phyloP scores from a whole-genome alignment of 2,329 filamentous ascomycete species.

The Neofusicoccum umdonicola region DNA sequence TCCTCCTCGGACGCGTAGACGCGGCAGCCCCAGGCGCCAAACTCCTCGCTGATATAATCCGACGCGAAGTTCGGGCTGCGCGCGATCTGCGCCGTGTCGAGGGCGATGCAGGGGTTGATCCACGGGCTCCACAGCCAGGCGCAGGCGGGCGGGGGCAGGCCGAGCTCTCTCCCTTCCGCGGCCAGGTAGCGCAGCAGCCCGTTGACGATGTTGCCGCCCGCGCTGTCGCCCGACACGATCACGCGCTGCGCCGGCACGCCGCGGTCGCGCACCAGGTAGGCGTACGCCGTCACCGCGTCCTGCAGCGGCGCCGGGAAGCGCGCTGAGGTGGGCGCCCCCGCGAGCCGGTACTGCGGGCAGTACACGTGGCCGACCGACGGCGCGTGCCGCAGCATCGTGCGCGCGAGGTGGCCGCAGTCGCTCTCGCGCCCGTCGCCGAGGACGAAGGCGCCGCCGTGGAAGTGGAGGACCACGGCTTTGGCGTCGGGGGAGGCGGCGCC shows the following conservation, averaged over 20 bases:
- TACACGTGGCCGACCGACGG: slow-evolving; percentile 37
- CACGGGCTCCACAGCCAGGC: slow-evolving; percentile 46
- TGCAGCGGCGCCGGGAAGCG: slow-evolving; percentile 53
- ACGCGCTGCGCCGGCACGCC: slow-evolving; percentile 42
- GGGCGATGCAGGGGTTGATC: slow-evolving; percentile 36
- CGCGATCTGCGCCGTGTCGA: slow-evolving; percentile 25
- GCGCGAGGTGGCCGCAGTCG: slow-evolving; percentile 29
- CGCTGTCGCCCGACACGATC: slow-evolving; percentile 49
- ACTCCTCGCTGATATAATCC: slow-evolving; percentile 42
- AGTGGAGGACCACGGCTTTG: slow-evolving; percentile 42
- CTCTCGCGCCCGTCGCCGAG: slow-evolving; percentile 42
- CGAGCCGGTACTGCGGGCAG: slow-evolving; percentile 49
- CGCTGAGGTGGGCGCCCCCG: slow-evolving; percentile 40
- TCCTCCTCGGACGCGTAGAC: slow-evolving; percentile 25
- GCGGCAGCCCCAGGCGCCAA: slow-evolving; percentile 45
- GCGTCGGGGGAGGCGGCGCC: slow-evolving; percentile 19
- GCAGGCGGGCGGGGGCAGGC: slow-evolving; percentile 35
- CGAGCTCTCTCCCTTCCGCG: slow-evolving; percentile 36
- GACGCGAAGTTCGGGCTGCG: slow-evolving; percentile 34
- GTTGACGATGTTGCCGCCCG: slow-evolving; percentile 49
- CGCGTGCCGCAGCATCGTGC: slow-evolving; percentile 29
- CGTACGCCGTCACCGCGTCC: slow-evolving; percentile 48
- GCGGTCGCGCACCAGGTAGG: slow-evolving; percentile 44
- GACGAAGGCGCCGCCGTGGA: slow-evolving; percentile 52
- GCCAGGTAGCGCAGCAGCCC: slow-evolving; percentile 47